Evolutionary conservation across 2,329 filamentous ascomycete genomes (phyloP).

Genomic region (Phaeosphaeriaceae sp.): DNA sequence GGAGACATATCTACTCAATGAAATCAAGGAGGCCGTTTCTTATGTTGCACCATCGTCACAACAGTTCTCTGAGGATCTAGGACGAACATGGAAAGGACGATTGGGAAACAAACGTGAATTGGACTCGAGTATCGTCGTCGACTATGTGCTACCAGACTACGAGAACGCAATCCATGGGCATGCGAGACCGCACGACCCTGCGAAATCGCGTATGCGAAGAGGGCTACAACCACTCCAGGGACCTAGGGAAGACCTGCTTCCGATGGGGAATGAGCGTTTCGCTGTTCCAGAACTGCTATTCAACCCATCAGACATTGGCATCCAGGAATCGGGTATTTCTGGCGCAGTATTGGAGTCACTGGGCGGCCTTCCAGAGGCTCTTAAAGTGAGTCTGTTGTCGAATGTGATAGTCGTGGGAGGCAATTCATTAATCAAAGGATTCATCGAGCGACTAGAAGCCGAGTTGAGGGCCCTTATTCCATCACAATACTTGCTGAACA

Average conservation of each 20-base stretch:
- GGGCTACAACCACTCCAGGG: conserved; percentile 56
- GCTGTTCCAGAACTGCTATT: conserved; percentile 89
- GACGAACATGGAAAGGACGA: conserved; percentile 75
- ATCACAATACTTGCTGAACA: conserved; percentile 36
- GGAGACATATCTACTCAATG: conserved; percentile 90
- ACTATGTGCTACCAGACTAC: conserved; percentile 90
- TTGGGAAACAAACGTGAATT: conserved; percentile 64
- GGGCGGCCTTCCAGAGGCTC: conserved; percentile 73
- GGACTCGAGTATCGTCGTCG: conserved; percentile 70
- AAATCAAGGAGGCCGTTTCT: conserved; percentile 91
- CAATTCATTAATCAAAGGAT: conserved; percentile 78
- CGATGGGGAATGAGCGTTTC: conserved; percentile 91
- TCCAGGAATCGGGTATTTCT: conserved; percentile 81
- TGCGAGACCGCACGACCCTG: conserved; percentile 77
- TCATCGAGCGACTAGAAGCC: conserved; percentile 75
- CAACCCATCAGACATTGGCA: conserved; percentile 81
- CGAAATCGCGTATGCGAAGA: conserved; percentile 60
- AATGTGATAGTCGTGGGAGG: conserved; percentile 92
- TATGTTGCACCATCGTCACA: conserved; percentile 73
- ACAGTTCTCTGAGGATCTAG: conserved; percentile 74
- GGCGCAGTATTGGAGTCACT: conserved; percentile 84
- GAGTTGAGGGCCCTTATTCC: conserved; percentile 68
- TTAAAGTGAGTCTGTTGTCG: conserved; percentile 82
- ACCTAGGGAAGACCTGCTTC: conserved; percentile 77
- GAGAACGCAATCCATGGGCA: conserved; percentile 69